Evolutionary conservation across 176 grass and related monocot species (phyloP).

Genomic region (Triticum monococcum): DNA sequence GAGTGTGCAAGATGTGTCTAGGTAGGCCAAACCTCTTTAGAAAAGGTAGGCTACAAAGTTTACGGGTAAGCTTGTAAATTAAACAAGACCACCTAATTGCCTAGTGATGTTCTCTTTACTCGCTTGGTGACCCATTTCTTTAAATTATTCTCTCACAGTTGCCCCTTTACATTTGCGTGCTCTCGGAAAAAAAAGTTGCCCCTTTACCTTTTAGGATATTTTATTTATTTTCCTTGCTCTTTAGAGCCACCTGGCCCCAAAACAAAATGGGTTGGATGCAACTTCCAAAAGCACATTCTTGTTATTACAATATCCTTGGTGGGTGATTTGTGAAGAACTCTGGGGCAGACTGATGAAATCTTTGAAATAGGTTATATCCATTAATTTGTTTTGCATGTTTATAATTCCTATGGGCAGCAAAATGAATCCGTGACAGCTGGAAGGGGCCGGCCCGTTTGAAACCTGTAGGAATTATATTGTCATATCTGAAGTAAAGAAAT

Average conservation of each 20-base stretch:
- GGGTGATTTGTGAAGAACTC: neutral
- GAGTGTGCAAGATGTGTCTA: neutral
- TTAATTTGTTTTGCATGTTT: neutral
- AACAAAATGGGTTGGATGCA: neutral
- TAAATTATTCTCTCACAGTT: neutral
- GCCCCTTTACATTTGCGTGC: neutral
- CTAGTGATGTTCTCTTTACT: slow-evolving; percentile 2
- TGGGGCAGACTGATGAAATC: neutral
- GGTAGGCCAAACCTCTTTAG: neutral
- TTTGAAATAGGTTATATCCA: neutral
- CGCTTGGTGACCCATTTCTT: neutral
- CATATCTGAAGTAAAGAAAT: too few relatives aligned
- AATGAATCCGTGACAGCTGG: neutral
- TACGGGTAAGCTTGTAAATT: neutral
- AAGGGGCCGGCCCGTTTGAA: too few relatives aligned
- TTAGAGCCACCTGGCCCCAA: neutral
- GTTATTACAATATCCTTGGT: neutral
- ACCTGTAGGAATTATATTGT: too few relatives aligned
- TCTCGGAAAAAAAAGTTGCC: neutral
- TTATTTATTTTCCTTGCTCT: slow-evolving; percentile 20
- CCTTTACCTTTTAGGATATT: neutral
- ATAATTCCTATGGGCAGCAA: neutral
- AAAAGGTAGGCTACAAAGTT: neutral
- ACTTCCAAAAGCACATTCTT: neutral
- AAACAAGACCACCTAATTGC: neutral